Evolutionary conservation across 2,329 filamentous ascomycete genomes (phyloP).

Genomic region (Venturia aucupariae): DNA sequence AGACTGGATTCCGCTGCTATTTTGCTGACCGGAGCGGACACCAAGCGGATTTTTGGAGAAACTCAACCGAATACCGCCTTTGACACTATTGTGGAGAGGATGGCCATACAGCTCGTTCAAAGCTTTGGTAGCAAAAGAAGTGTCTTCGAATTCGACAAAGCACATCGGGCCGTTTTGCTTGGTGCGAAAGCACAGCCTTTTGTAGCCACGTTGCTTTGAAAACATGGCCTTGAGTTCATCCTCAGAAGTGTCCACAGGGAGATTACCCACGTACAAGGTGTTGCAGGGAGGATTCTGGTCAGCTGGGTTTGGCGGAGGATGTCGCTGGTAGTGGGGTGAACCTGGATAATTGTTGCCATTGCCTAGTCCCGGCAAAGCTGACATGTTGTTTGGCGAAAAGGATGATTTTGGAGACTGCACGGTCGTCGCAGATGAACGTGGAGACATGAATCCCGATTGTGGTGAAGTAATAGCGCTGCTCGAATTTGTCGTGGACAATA

Average conservation of each 20-base stretch:
- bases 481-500: constrained; percentile 52
- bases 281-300: constrained; percentile 98
- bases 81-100: constrained; percentile 80
- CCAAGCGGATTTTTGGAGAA: constrained; percentile 97
- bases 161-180: constrained; percentile 97
- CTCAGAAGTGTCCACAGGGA: constrained; percentile 85
- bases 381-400: constrained; percentile 23
- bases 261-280: constrained; percentile 93
- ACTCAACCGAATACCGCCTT: constrained; percentile 88
- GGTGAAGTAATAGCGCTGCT: constrained; percentile 39
- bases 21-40: constrained; percentile 67
- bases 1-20: constrained; percentile 42
- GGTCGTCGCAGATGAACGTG: constrained; percentile 35
- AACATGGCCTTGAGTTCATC: constrained; percentile 94
- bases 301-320: constrained; percentile 83
- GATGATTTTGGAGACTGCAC: constrained; percentile 40
- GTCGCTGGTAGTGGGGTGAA: constrained; percentile 50
- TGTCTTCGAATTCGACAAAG: constrained; percentile 95
- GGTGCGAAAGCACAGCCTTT: constrained; percentile 85
- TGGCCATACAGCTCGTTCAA: constrained; percentile 83
- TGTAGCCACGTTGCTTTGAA: constrained; percentile 88
- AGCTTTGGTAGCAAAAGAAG: constrained; percentile 84
- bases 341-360: constrained; percentile 46
- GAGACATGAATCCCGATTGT: constrained; percentile 43
- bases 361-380: constrained; percentile 38